Percentiles rank a stretch among this genome's conserved stretches.
phyloP scores from a whole-genome alignment of 495 filamentous ascomycete species.

The Penicillium waksmanii region DNA sequence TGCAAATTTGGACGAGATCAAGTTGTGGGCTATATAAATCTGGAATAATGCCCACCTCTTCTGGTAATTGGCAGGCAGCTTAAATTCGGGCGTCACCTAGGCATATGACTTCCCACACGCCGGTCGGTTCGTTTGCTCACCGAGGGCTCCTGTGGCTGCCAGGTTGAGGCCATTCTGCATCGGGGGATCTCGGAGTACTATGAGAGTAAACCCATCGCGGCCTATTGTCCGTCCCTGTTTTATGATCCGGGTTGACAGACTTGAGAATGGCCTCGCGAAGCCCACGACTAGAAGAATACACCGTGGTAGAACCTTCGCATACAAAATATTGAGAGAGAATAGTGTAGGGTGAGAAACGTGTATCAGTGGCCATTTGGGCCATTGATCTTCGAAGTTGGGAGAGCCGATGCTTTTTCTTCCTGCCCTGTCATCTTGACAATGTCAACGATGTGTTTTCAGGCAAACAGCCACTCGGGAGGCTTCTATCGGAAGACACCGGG shows the following conservation, averaged over 20 bases:
- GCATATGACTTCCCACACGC: slow-evolving; percentile 1
- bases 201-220: slow-evolving; percentile 16
- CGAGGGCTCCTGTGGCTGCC: background rate
- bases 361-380: slow-evolving; percentile 59
- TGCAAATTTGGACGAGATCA: no score
- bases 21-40: background rate
- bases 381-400: no score
- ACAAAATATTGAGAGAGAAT: slow-evolving; percentile 2
- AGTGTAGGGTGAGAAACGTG: slow-evolving; percentile 53
- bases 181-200: background rate
- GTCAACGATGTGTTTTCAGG: no score
- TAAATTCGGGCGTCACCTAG: background rate
- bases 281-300: slow-evolving; percentile 10
- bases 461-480: no score
- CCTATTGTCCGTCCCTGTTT: slow-evolving; percentile 14
- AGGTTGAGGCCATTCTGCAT: background rate
- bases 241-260: slow-evolving; percentile 1
- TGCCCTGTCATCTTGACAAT: no score
- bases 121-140: background rate
- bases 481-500: no score
- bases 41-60: background rate
- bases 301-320: slow-evolving; percentile 15
- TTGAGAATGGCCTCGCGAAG: slow-evolving; percentile 12
- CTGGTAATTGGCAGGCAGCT: no score
- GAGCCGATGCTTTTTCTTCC: no score